These are phyloP conservation scores for Diatrype stigma DNA, from an alignment of 2,329 filamentous ascomycete genomes.

Conservation along the genomic window DNA sequence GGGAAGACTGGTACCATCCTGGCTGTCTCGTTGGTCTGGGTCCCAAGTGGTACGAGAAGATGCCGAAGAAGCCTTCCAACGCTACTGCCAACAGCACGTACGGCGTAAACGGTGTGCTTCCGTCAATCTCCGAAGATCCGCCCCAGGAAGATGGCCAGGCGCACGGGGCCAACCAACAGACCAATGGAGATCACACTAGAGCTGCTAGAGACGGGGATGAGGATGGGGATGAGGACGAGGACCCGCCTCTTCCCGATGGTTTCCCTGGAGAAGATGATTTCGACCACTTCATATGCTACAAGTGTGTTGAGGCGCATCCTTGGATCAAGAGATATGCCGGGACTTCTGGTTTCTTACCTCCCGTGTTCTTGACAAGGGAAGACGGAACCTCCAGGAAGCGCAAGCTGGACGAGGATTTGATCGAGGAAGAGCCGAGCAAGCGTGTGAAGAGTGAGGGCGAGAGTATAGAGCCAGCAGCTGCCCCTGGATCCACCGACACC, in stretches of 20 bases:
- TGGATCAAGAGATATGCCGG: conserved; percentile 92
- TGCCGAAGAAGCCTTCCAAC: conserved; percentile 29
- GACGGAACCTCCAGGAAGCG: conserved; percentile 53
- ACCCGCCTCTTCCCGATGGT: conserved; percentile 70
- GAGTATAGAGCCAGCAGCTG: conserved; percentile 8
- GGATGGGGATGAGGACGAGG: conserved; percentile 48
- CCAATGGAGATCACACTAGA: conserved; percentile 16
- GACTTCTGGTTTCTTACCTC: conserved; percentile 70
- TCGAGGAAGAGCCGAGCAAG: conserved; percentile 39
- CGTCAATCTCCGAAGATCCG: conserved; percentile 47
- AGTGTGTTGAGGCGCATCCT: conserved; percentile 79
- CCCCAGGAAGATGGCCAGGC: conserved; percentile 22
- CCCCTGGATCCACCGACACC: conserved; percentile 5
- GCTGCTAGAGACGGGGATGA: conserved; percentile 17
- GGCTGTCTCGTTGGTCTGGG: conserved; percentile 83
- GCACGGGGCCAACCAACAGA: conserved; percentile 12
- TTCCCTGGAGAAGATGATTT: conserved; percentile 90
- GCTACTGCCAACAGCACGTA: conserved; percentile 5
- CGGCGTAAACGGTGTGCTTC: conserved; percentile 28
- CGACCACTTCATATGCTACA: conserved; percentile 88
- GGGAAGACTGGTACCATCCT: conserved; percentile 97
- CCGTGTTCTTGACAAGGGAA: conserved; percentile 52
- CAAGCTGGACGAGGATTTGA: conserved; percentile 54
- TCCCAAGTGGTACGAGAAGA: conserved; percentile 64
- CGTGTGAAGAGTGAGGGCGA: conserved; percentile 44